Evolutionary conservation across 2,329 filamentous ascomycete genomes (phyloP).

Genomic region (Zarea fungicola): DNA sequence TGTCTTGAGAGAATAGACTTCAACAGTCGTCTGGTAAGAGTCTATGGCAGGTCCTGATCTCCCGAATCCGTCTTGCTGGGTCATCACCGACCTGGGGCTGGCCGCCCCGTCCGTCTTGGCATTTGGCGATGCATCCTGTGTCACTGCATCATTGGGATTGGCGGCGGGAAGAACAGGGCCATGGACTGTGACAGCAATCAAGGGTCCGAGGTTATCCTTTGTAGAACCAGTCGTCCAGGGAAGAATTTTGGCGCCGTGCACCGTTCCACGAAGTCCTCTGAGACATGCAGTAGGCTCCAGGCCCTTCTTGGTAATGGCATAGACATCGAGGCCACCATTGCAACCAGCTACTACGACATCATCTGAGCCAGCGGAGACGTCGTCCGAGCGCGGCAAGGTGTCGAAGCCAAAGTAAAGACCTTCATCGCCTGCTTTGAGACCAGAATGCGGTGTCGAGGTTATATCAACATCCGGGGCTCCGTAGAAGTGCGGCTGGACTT

Average conservation of each 20-base stretch:
- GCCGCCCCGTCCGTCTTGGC: constrained; percentile 37
- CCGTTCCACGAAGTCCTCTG: constrained; percentile 71
- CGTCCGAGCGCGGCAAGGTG: constrained; percentile 48
- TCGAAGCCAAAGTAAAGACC: constrained; percentile 83
- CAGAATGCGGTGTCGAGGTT: constrained; percentile 51
- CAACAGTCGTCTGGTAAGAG: constrained; percentile 79
- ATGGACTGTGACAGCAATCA: constrained; percentile 76
- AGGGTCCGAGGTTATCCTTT: constrained; percentile 56
- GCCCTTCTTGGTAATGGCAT: constrained; percentile 66
- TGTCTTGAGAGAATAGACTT: constrained; percentile 81
- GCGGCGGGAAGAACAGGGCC: constrained; percentile 57
- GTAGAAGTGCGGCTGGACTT: constrained; percentile 74
- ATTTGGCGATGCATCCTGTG: constrained; percentile 33
- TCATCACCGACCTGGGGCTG: constrained; percentile 35
- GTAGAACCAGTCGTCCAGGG: constrained; percentile 59
- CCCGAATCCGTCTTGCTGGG: constrained; percentile 32
- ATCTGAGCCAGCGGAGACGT: constrained; percentile 40
- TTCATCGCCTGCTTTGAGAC: constrained; percentile 58
- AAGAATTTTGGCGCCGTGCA: constrained; percentile 77
- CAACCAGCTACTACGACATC: constrained; percentile 72
- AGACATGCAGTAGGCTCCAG: constrained; percentile 65
- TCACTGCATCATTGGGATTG: constrained; percentile 12
- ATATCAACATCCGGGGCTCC: constrained; percentile 69
- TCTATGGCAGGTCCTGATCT: constrained; percentile 40
- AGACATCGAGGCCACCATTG: constrained; percentile 74